Evolutionary conservation across 2,329 filamentous ascomycete genomes (phyloP).

Genomic region (Fonsecaea monophora): DNA sequence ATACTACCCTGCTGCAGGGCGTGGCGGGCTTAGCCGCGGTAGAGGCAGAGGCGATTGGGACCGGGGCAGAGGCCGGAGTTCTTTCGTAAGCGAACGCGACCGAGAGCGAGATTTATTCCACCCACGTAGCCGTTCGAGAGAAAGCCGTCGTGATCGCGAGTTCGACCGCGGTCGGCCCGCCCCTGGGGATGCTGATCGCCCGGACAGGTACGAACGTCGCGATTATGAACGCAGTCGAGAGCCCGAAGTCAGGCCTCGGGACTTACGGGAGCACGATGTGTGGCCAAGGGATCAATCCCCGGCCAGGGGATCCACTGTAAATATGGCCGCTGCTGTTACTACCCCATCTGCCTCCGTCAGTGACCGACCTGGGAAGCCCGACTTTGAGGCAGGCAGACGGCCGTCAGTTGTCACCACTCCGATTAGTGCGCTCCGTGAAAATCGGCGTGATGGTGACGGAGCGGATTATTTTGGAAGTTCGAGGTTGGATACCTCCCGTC

Average conservation of each 20-base stretch:
- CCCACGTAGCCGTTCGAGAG: constrained; percentile 53
- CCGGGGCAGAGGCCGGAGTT: constrained; percentile 46
- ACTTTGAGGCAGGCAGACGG: constrained; percentile 31
- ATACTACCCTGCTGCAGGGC: constrained; percentile 45
- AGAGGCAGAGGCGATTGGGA: constrained; percentile 49
- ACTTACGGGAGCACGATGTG: constrained; percentile 42
- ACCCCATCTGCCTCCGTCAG: constrained; percentile 25
- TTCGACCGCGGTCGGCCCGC: constrained; percentile 49
- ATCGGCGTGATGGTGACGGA: constrained; percentile 37
- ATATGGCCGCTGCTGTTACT: constrained; percentile 20
- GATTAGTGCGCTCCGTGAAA: constrained; percentile 28
- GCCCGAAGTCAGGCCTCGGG: constrained; percentile 39
- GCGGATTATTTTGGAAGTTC: constrained; percentile 38
- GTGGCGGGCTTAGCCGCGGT: constrained; percentile 50
- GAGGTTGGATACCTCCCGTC: constrained; percentile 26
- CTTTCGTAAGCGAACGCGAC: constrained; percentile 52
- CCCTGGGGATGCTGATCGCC: constrained; percentile 44
- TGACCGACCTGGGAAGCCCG: constrained; percentile 33
- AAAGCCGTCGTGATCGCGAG: constrained; percentile 52
- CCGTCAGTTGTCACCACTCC: constrained; percentile 31
- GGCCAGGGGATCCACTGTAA: constrained; percentile 38
- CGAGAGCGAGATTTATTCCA: constrained; percentile 53
- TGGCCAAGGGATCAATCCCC: constrained; percentile 51
- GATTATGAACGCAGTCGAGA: constrained; percentile 49
- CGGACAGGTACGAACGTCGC: constrained; percentile 40